Conservation (phyloP, 2,329 filamentous ascomycete species). For the Leptodontidium sp. region DNA sequence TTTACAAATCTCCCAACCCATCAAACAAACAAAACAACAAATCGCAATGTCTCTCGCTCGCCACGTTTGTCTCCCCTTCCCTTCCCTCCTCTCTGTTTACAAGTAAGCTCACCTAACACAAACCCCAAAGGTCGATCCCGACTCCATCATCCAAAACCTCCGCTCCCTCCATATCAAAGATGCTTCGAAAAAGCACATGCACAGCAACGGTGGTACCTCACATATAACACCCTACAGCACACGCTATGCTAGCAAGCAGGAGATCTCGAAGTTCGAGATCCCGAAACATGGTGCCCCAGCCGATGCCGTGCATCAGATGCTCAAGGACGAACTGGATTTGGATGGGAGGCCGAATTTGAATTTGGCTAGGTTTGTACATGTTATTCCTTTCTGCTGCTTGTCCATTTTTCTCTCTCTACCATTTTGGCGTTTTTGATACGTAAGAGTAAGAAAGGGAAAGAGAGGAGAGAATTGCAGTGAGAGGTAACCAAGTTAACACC, state of each 20-base stretch:
- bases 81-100: background rate
- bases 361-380: slow-evolving; percentile 58
- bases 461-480: background rate
- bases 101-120: background rate
- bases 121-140: slow-evolving; percentile 58
- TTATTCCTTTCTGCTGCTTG: background rate
- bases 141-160: slow-evolving; percentile 62
- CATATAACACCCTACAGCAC: slow-evolving; percentile 66
- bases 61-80: slow-evolving; percentile 49
- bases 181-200: slow-evolving; percentile 47
- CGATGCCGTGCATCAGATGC: slow-evolving; percentile 71
- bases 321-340: slow-evolving; percentile 69
- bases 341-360: slow-evolving; percentile 74
- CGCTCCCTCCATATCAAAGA: slow-evolving; percentile 54
- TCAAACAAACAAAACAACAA: background rate
- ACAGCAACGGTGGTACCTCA: slow-evolving; percentile 52
- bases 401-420: too few relatives aligned
- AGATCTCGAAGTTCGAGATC: slow-evolving; percentile 67
- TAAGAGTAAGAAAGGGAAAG: too few relatives aligned
- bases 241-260: slow-evolving; percentile 60
- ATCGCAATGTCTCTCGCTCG: slow-evolving; percentile 57
- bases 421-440: too few relatives aligned
- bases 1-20: background rate
- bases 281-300: slow-evolving; percentile 64
- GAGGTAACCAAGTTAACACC: slow-evolving; percentile 20